Evolutionary conservation across 306 rosid genomes (phyloP).

Genomic region (Myrica gale): DNA sequence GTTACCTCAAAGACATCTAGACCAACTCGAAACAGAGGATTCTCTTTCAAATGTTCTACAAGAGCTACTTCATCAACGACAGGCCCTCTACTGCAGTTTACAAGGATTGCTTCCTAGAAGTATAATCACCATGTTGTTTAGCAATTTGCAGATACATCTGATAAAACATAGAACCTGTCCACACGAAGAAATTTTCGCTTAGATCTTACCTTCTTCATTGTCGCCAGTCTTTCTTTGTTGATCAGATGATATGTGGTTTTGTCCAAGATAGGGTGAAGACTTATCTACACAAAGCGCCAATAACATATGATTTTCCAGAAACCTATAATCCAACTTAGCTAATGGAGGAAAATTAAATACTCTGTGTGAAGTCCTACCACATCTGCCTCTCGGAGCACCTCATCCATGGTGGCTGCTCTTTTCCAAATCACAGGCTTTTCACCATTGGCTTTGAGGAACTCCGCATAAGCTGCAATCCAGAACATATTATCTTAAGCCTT

Average conservation of each 20-base stretch:
- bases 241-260: slow-evolving; percentile 94
- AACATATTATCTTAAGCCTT: slow-evolving; percentile 27
- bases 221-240: slow-evolving; percentile 82
- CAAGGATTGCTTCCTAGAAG: slow-evolving; percentile 81
- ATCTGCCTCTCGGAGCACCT: slow-evolving; percentile 94
- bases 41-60: slow-evolving; percentile 77
- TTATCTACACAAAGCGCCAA: slow-evolving; percentile 57
- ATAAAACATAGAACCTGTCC: slow-evolving; percentile 1
- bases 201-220: slow-evolving; percentile 81
- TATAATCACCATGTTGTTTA: slow-evolving; percentile 12
- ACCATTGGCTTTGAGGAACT: slow-evolving; percentile 82
- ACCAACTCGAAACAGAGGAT: slow-evolving; percentile 96
- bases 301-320: slow-evolving; percentile 24
- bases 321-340: neutral
- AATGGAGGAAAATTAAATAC: slow-evolving; percentile 3
- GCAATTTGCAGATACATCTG: neutral
- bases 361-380: slow-evolving; percentile 50
- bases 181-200: slow-evolving; percentile 10
- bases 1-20: slow-evolving; percentile 95
- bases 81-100: slow-evolving; percentile 97
- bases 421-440: slow-evolving; percentile 92
- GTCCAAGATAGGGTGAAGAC: slow-evolving; percentile 94
- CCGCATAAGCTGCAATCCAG: slow-evolving; percentile 68
- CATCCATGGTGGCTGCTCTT: slow-evolving; percentile 88
- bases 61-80: slow-evolving; percentile 95